These are phyloP conservation scores for Pleurotus citrinopileatus DNA, from an alignment of 768 basidiomycete species.

Conservation along the genomic window DNA sequence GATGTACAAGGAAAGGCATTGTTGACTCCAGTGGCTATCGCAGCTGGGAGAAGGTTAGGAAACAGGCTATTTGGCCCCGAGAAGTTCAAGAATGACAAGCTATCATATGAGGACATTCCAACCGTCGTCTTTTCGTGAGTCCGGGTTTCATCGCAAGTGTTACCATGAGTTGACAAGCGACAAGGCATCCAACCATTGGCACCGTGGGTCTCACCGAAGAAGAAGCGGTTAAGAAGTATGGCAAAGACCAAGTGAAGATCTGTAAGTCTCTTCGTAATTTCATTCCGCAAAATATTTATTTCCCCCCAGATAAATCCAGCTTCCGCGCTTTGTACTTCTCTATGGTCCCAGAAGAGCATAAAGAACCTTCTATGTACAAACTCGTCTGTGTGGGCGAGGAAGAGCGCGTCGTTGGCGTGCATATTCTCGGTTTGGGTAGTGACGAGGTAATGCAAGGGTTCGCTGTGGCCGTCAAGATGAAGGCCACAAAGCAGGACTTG, in stretches of 20 bases:
- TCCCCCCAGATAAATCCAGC: conserved; percentile 62
- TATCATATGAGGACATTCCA: conserved; percentile 87
- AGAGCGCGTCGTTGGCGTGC: conserved; percentile 94
- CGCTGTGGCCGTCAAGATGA: conserved; percentile 95
- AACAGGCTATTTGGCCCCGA: conserved; percentile 90
- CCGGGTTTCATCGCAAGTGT: conserved; percentile 2
- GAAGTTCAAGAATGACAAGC: conserved; percentile 83
- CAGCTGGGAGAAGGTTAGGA: conserved; percentile 84
- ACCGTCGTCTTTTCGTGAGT: conserved; percentile 96
- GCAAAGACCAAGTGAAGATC: conserved; percentile 83
- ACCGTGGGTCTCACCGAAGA: conserved; percentile 95
- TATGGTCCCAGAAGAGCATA: conserved; percentile 86
- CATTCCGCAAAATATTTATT: background rate
- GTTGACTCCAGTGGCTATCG: conserved; percentile 96
- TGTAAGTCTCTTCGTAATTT: conserved; percentile 52
- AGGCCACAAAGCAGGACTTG: conserved; percentile 75
- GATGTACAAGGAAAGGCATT: conserved; percentile 92
- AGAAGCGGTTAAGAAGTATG: conserved; percentile 84
- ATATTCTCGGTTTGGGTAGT: conserved; percentile 87
- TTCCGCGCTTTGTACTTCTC: conserved; percentile 91
- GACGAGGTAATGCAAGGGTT: conserved; percentile 98
- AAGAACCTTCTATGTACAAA: conserved; percentile 95
- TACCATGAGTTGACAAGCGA: conserved; percentile 8
- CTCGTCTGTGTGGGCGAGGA: conserved; percentile 83
- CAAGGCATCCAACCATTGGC: conserved; percentile 91